These are phyloP conservation scores for Stagonosporopsis chrysanthemi DNA, from an alignment of 2,329 filamentous ascomycete genomes.

Conservation along the genomic window DNA sequence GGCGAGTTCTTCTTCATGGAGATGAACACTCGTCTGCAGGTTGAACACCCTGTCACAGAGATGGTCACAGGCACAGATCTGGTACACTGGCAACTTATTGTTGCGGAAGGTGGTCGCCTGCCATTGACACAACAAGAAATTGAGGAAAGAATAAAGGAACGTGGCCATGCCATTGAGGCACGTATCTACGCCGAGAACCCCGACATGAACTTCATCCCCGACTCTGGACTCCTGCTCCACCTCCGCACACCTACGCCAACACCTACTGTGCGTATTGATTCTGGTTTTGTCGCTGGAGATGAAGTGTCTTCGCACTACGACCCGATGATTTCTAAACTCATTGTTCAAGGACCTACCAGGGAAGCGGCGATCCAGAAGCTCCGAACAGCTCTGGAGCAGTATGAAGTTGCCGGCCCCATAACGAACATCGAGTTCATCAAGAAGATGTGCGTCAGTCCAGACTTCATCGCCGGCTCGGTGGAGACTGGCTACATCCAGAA, in stretches of 20 bases:
- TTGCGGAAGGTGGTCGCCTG: conserved; percentile 75
- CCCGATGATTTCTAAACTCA: conserved; percentile 98
- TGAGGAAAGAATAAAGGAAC: conserved; percentile 72
- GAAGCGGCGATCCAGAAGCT: conserved; percentile 85
- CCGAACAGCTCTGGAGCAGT: conserved; percentile 79
- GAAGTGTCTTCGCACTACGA: conserved; percentile 95
- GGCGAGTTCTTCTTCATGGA: conserved; percentile 75
- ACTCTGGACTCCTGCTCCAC: conserved; percentile 87
- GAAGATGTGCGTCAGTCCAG: conserved; percentile 78
- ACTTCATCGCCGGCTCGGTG: conserved; percentile 85
- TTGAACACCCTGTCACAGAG: conserved; percentile 94
- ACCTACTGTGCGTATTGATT: conserved; percentile 85
- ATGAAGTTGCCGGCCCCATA: conserved; percentile 89
- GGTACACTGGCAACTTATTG: conserved; percentile 93
- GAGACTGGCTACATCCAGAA: conserved; percentile 98
- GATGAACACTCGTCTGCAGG: conserved; percentile 84
- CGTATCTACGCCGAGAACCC: conserved; percentile 97
- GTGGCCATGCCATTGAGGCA: conserved; percentile 91
- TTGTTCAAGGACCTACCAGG: conserved; percentile 81
- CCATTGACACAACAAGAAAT: conserved; percentile 72
- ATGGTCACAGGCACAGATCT: conserved; percentile 79
- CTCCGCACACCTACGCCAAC: conserved; percentile 74
- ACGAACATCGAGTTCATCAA: conserved; percentile 99
- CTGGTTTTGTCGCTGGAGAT: conserved; percentile 89
- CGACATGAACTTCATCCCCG: conserved; percentile 88